Evolutionary conservation across 1,284 basidiomycete genomes (phyloP), one percentile per base, ranked within the genome.

Genomic region (Austropuccinia psidii): DNA sequence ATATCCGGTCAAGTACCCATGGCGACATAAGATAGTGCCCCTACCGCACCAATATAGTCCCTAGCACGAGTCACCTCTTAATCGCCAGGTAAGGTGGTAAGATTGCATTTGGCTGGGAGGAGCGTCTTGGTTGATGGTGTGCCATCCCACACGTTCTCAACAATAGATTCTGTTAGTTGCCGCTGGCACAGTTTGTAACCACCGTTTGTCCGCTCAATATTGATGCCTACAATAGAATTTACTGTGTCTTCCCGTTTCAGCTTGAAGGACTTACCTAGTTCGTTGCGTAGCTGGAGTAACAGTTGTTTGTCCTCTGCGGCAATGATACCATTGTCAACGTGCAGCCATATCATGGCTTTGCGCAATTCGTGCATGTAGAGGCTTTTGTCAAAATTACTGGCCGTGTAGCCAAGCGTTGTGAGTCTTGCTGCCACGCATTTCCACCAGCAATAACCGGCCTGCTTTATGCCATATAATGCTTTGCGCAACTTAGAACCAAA

Each of bases 391-490:
- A n/a, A n/a, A n/a, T n/a, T n/a, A n/a, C n/a, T n/a, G n/a, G n/a
- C n/a, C n/a, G n/a, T n/a, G n/a, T n/a, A n/a, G n/a, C n/a, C n/a
- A n/a, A n/a, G n/a, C n/a, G n/a, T n/a, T n/a, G n/a, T n/a, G n/a
- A n/a, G n/a, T n/a, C n/a, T 49, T 13, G 15, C 24, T 1, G 35
- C 50, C 19, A 54, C 50, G 17, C 37, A 39, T 35, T 67, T 67
- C 65, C 65, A 67, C 65, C 65, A 67, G 43, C 65, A 68, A 7
- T 52, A 24, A 1, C 45, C 66, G 1, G 37, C 66, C 24, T 68
- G 66, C 52, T 68, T 68, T 0, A 52, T 68, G 15, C 66, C 37
- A 41, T 68, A 68, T 2, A 68, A 39, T n/a, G 50, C 66, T 45
- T 68, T 68, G 7, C 41, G 29, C 49, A 67, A 33, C 29, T 52